These are phyloP conservation scores for Trichosporon sp. DNA, from an alignment of 1,284 basidiomycete genomes.

Conservation along the genomic window DNA sequence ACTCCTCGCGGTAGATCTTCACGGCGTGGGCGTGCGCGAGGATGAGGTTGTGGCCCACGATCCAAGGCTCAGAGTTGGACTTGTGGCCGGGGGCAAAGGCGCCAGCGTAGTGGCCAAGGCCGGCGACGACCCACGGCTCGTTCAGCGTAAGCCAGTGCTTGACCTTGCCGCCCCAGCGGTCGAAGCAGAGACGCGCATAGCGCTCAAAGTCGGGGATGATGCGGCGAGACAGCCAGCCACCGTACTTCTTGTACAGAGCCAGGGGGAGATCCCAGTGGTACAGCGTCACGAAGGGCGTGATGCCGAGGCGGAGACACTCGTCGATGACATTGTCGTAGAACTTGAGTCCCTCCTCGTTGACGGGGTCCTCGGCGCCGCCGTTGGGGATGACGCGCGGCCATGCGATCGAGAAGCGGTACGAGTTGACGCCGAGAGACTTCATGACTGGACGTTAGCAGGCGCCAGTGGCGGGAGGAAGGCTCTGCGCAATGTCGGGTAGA, in stretches of 20 bases:
- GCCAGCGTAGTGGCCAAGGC: constrained; percentile 62
- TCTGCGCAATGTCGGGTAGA: too few species aligned
- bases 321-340: constrained; percentile 38
- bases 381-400: constrained; percentile 74
- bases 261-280: constrained; percentile 80
- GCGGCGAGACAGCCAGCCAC: constrained; percentile 66
- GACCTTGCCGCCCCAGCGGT: constrained; percentile 71
- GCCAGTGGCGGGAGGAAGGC: too few species aligned
- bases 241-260: constrained; percentile 69
- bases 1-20: constrained; percentile 67
- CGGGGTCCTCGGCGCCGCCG: constrained; percentile 67
- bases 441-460: constrained; percentile 55
- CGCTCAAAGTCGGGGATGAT: constrained; percentile 66
- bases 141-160: constrained; percentile 70
- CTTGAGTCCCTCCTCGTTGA: constrained; percentile 68
- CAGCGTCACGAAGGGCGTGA: constrained; percentile 72
- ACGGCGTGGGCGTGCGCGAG: constrained; percentile 69
- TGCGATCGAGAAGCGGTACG: constrained; percentile 70
- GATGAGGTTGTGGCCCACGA: constrained; percentile 70
- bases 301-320: constrained; percentile 58
- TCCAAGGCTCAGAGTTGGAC: constrained; percentile 70
- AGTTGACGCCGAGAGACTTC: constrained; percentile 64
- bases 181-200: constrained; percentile 72
- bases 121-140: constrained; percentile 73
- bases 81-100: constrained; percentile 56